phyloP scores from a whole-genome alignment of 805 yeast genomes.

The Starmerella sp. region DNA sequence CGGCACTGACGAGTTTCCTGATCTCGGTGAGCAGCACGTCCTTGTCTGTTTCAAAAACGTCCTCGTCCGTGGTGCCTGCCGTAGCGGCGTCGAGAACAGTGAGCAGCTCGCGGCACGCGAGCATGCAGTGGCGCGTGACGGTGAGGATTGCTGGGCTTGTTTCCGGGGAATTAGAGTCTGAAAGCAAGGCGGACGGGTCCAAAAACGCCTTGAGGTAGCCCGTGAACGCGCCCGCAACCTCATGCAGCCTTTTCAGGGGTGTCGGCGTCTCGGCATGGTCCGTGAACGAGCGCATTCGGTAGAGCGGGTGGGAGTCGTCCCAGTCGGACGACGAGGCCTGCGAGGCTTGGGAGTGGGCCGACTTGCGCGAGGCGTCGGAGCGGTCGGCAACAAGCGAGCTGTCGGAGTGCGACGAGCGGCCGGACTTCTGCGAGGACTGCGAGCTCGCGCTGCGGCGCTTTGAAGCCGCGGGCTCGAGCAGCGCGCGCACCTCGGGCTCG shows the following conservation, averaged over 20 bases:
- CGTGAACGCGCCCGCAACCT: slow-evolving; percentile 28
- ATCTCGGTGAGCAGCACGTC: slow-evolving; percentile 29
- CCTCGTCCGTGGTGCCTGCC: slow-evolving; percentile 21
- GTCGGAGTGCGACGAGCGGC: neutral
- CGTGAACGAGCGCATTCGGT: slow-evolving; percentile 15
- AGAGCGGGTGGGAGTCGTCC: slow-evolving; percentile 5
- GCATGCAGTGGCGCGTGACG: slow-evolving; percentile 32
- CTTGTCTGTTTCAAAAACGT: slow-evolving; percentile 26
- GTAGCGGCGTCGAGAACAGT: slow-evolving; percentile 28
- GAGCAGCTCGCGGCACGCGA: slow-evolving; percentile 32
- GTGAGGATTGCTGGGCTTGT: slow-evolving; percentile 27
- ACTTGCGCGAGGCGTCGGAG: neutral
- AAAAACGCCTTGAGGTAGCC: slow-evolving; percentile 29
- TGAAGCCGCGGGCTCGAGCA: neutral
- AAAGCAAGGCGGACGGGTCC: slow-evolving; percentile 24
- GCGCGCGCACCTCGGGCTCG: slow-evolving; percentile 17
- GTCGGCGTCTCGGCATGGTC: slow-evolving; percentile 20
- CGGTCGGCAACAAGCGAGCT: neutral
- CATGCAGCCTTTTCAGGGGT: slow-evolving; percentile 29
- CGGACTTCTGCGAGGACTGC: neutral
- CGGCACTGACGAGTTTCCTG: slow-evolving; percentile 28
- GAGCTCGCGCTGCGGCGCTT: neutral
- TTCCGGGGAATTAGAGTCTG: slow-evolving; percentile 22
- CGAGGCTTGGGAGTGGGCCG: slow-evolving; percentile 1
- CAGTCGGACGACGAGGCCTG: slow-evolving; percentile 1